Evolutionary conservation across 768 basidiomycete genomes (phyloP), one percentile per base, ranked within the genome.

Genomic region (Cytidiella melzeri): DNA sequence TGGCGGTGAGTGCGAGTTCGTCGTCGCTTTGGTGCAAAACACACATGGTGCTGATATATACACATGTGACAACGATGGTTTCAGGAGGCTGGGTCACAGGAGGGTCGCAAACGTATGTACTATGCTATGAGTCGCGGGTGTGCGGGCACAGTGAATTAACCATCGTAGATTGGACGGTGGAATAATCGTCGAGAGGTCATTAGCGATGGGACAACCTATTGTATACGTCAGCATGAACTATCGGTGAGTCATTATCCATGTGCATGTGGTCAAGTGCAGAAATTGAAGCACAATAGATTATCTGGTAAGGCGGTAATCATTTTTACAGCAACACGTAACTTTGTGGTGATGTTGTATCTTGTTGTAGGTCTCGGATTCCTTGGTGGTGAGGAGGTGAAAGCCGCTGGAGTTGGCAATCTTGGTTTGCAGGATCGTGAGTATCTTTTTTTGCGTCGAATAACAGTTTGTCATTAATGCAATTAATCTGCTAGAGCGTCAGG

Each of bases 191-290:
- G 34, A 47, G n/a, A 67, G 73, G 15, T 79, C 78, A 0, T 65
- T 76, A 5, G 61, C 63, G 1, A 53, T 79, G 12, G 65, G 65
- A 1, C 55, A 65, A 39, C 77, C 79, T 1, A 67, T 77, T 15
- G 61, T 81, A 25, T 79, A 72, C 53, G 79, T 80, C 9, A 73
- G 72, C 50, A 71, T 79, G 64, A 81, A 81, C 57, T 81, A 81
- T 47, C 64, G 69, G 69, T 69, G 15, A 44, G 61, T 49, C 5
- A 26, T 47, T 37, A 13, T 12, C 28, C 19, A 24, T 12, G 24
- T 15, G 3, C n/a, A 23, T 11, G 25, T 42, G n/a, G n/a, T n/a
- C 9, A 3, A 37, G 15, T 39, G 25, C 4, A 10, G 12, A 20
- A 13, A 6, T 26, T 19, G 37, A 20, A 5, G 5, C 40, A 42